Conservation (phyloP, 805 yeast genomes). For the Zygotorulaspora chibaensis region DNA sequence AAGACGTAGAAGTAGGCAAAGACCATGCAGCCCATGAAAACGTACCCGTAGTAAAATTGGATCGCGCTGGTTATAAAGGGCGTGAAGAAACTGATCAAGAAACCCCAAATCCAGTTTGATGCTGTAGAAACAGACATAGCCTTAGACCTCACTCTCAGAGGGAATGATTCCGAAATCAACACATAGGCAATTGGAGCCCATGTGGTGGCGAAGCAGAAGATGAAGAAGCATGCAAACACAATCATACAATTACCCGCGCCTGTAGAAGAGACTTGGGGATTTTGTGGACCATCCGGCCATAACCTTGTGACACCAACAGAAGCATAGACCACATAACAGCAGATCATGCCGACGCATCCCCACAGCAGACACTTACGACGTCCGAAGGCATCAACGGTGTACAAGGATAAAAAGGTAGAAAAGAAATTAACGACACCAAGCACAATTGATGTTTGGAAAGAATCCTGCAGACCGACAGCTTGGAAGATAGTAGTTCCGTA, state of each 20-base stretch:
- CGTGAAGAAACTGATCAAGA: slow-evolving; percentile 61
- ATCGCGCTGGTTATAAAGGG: slow-evolving; percentile 63
- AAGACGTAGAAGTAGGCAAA: slow-evolving; percentile 57
- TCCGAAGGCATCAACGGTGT: slow-evolving; percentile 50
- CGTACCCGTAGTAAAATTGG: slow-evolving; percentile 67
- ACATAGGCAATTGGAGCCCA: slow-evolving; percentile 68
- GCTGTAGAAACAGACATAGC: slow-evolving; percentile 55
- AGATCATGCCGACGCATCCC: slow-evolving; percentile 47
- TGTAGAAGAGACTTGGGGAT: slow-evolving; percentile 36
- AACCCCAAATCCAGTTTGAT: slow-evolving; percentile 60
- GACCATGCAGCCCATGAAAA: slow-evolving; percentile 52
- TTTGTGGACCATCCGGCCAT: slow-evolving; percentile 40
- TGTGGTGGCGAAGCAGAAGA: slow-evolving; percentile 64
- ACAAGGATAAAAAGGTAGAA: slow-evolving; percentile 50
- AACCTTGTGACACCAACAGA: slow-evolving; percentile 52
- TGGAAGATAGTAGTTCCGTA: slow-evolving; percentile 60
- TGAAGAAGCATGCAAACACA: slow-evolving; percentile 60
- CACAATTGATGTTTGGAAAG: slow-evolving; percentile 54
- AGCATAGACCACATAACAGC: slow-evolving; percentile 47
- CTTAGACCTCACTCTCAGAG: slow-evolving; percentile 60
- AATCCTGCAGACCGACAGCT: slow-evolving; percentile 55
- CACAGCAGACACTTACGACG: slow-evolving; percentile 44
- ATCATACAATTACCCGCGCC: slow-evolving; percentile 67
- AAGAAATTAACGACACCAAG: slow-evolving; percentile 56
- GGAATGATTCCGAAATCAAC: slow-evolving; percentile 61